phyloP scores from a whole-genome alignment of 306 rosid species.

The Lathyrus tuberosus region DNA sequence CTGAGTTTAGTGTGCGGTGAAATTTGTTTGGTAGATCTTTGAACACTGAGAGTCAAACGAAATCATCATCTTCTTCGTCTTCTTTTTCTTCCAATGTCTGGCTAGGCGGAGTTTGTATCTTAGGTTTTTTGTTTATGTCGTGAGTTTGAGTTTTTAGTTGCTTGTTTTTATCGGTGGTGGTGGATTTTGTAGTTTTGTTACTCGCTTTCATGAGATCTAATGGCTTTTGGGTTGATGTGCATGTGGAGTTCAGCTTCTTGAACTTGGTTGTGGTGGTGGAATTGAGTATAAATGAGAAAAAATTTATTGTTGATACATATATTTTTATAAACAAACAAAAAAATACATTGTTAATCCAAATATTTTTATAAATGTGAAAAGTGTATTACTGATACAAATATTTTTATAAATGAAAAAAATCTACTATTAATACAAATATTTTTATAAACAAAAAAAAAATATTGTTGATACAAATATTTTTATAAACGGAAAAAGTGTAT shows the following conservation, averaged over 20 bases:
- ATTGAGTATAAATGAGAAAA: slow-evolving; percentile 28
- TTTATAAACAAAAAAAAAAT: no score
- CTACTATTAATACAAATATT: no score
- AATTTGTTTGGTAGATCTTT: slow-evolving; percentile 62
- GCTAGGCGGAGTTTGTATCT: slow-evolving; percentile 51
- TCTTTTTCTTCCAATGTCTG: slow-evolving; percentile 46
- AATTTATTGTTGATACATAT: no score
- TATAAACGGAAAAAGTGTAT: no score
- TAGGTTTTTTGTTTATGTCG: slow-evolving; percentile 43
- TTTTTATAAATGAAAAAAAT: no score
- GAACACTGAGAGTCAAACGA: slow-evolving; percentile 64
- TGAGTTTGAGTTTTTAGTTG: slow-evolving; percentile 33
- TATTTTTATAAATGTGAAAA: no score
- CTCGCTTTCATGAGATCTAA: slow-evolving; percentile 53
- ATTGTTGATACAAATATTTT: no score
- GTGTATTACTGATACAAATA: no score
- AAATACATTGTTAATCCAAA: no score
- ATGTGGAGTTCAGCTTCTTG: slow-evolving; percentile 57
- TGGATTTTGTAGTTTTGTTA: slow-evolving; percentile 62
- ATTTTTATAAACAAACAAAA: no score
- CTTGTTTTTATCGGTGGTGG: slow-evolving; percentile 43
- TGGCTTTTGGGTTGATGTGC: slow-evolving; percentile 48
- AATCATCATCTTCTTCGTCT: slow-evolving; percentile 54
- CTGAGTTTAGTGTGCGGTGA: slow-evolving; percentile 67
- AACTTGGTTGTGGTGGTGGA: slow-evolving; percentile 38